Evolutionary conservation across 2,329 filamentous ascomycete species (phyloP), one percentile per base, ranked within the genome.

Genomic region (Epichloe sibirici): DNA sequence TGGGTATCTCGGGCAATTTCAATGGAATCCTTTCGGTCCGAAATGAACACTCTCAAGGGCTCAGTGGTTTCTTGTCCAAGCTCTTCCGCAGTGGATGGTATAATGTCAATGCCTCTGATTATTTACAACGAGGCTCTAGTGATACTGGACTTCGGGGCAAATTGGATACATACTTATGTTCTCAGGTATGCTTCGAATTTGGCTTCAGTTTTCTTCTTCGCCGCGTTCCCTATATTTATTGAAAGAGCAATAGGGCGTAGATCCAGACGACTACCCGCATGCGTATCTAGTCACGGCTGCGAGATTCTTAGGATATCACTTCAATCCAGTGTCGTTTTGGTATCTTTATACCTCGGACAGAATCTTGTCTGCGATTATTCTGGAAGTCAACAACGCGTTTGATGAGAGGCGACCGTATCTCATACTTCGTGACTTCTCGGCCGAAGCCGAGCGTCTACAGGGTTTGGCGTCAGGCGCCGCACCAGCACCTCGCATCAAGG

Each of bases 321-420:
- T 87, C 67, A 90, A 88, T 59, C 85, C 85, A 0, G 82, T 86
- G 3, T 89, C 85, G 0, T 86, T 90, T 60, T 90, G 86, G 84
- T 88, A 89, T 58, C 74, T 90, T 2, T 90, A 90, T 63, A 76
- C 81, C 12, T 58, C 66, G 0, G 66, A 77, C 8, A 75, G 76
- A 53, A 66, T 74, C 5, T 71, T 90, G 13, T 75, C 72, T 25
- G 81, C 81, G 52, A 81, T 88, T 67, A 73, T 90, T 1, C 62
- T 87, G 1, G 86, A 90, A 63, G 83, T 89, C 45, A 88, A 87
- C 66, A 89, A 89, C 59, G 87, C 84, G 0, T 89, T 88, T 61
- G 83, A 79, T 48, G 86, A 90, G 65, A 74, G 83, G 49, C 77
- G 83, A 3, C 56, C 61, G 7, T 68, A 66, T 50, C 51, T 69